These are phyloP conservation scores for Oryza punctata DNA, from an alignment of 176 grass and related monocot genomes.

Conservation along the genomic window DNA sequence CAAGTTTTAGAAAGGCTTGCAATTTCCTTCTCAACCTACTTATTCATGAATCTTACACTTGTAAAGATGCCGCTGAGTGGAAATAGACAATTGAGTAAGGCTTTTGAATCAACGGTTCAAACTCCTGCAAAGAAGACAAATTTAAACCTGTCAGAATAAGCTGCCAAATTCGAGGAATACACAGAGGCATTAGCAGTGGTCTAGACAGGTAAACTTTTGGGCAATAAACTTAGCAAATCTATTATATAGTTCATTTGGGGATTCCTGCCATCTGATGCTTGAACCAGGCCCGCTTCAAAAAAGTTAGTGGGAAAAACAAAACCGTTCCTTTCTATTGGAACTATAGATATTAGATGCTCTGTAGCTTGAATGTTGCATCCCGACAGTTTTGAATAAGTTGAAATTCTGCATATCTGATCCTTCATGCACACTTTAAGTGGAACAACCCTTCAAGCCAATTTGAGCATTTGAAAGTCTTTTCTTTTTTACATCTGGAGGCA, in stretches of 20 bases:
- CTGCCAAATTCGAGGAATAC: slow-evolving; percentile 22
- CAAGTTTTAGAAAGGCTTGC: slow-evolving; percentile 13
- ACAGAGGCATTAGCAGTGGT: background rate
- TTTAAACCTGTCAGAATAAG: slow-evolving; percentile 6
- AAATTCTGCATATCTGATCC: no score
- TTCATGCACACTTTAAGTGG: no score
- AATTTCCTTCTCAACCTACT: slow-evolving; percentile 30
- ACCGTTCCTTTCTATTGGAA: background rate
- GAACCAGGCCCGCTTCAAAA: background rate
- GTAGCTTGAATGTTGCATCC: no score
- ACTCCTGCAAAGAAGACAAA: slow-evolving; percentile 61
- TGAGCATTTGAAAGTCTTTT: no score
- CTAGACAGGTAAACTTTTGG: background rate
- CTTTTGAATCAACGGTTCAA: slow-evolving; percentile 96
- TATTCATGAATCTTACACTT: slow-evolving; percentile 65
- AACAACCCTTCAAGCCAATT: background rate
- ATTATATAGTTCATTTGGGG: background rate
- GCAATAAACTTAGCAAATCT: background rate
- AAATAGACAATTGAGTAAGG: slow-evolving; percentile 91
- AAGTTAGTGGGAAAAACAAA: background rate
- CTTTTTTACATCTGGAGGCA: background rate
- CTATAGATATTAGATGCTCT: background rate
- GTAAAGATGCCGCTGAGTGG: slow-evolving; percentile 84
- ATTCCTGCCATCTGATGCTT: background rate
- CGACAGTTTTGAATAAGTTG: no score